A percentile compares a stretch with the other conserved stretches of the same genome.
phyloP scores from a whole-genome alignment of 1,284 basidiomycete species.

The Takashimella tepidaria region DNA sequence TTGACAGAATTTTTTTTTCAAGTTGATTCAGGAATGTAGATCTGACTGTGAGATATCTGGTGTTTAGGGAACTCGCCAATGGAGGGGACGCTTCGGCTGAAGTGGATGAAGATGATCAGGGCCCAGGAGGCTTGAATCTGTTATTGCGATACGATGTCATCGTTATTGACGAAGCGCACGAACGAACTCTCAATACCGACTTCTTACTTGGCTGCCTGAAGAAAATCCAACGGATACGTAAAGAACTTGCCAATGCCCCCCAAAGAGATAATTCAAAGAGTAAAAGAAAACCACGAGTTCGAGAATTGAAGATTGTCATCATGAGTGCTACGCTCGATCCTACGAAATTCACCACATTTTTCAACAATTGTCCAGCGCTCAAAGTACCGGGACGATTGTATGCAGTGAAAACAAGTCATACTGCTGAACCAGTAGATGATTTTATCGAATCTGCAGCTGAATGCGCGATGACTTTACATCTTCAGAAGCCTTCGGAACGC shows the following conservation, averaged over 20 bases:
- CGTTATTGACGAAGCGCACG: slow-evolving; percentile 95
- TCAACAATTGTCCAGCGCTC: slow-evolving; percentile 71
- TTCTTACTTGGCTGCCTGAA: slow-evolving; percentile 88
- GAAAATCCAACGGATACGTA: slow-evolving; percentile 70
- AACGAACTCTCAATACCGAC: slow-evolving; percentile 90
- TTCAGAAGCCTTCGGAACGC: slow-evolving; percentile 56
- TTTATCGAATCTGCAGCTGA: slow-evolving; percentile 84
- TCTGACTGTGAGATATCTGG: not conserved
- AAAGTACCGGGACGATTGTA: slow-evolving; percentile 92
- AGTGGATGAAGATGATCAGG: not conserved
- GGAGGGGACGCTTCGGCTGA: slow-evolving; percentile 3
- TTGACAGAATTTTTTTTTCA: slow-evolving; percentile 2
- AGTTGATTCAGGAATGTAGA: too few relatives aligned
- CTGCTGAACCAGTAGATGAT: slow-evolving; percentile 67
- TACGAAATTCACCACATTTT: slow-evolving; percentile 86
- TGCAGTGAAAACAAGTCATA: slow-evolving; percentile 77
- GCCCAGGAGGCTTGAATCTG: slow-evolving; percentile 50
- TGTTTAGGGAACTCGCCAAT: slow-evolving; percentile 24
- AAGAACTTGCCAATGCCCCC: slow-evolving; percentile 47
- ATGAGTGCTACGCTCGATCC: slow-evolving; percentile 98
- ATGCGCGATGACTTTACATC: slow-evolving; percentile 86
- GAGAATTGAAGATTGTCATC: slow-evolving; percentile 75
- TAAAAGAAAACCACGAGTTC: slow-evolving; percentile 19
- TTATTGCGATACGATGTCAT: slow-evolving; percentile 81
- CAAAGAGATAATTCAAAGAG: slow-evolving; percentile 48